phyloP scores from a whole-genome alignment of 306 rosid species.

The Mucuna pruriens region DNA sequence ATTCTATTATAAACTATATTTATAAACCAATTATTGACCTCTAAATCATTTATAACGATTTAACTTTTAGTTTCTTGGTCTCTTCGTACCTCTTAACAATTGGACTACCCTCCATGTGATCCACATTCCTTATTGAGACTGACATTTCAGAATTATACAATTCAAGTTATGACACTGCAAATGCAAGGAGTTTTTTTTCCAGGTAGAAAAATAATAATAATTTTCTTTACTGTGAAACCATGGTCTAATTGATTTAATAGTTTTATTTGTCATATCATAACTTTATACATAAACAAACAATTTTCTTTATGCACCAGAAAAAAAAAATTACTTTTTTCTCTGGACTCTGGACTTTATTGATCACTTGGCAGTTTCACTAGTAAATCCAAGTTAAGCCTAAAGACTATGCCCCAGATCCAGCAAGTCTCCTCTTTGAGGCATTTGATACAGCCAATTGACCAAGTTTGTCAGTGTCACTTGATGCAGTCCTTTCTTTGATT shows the following conservation, averaged over 20 bases:
- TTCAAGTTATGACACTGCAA: neutral
- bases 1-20: neutral
- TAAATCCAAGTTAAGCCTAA: neutral
- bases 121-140: neutral
- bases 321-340: neutral
- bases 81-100: neutral
- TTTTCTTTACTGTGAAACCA: no score
- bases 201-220: neutral
- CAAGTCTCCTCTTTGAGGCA: constrained; percentile 75
- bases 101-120: neutral
- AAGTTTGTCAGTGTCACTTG: constrained; percentile 63
- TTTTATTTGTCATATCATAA: neutral
- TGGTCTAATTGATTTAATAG: neutral
- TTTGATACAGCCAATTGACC: constrained; percentile 79
- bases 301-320: neutral
- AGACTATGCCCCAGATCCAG: constrained; percentile 68
- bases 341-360: neutral
- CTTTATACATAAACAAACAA: neutral
- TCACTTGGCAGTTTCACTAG: neutral
- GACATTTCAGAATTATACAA: neutral
- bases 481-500: constrained; percentile 50
- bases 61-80: neutral
- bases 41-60: neutral
- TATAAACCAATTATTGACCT: neutral
- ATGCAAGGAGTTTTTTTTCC: neutral